Percentiles rank a stretch among this genome's conserved stretches.
These are phyloP conservation scores for Metschnikowia colocasiae DNA, from an alignment of 805 yeast genomes.

Conservation along the genomic window DNA sequence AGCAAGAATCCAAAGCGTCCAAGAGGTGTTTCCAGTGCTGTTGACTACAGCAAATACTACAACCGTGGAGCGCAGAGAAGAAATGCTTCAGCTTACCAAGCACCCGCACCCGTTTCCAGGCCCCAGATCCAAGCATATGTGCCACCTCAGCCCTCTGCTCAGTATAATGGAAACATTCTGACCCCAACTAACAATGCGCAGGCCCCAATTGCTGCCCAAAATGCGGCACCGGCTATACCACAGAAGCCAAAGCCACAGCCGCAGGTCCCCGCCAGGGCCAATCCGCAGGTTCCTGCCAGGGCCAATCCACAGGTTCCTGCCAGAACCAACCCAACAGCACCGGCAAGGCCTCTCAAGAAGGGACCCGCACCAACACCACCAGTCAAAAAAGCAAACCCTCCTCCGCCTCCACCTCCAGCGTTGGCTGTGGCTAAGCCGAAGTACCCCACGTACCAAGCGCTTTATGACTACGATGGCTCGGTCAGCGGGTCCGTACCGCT, in stretches of 20 bases:
- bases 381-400: slow-evolving; percentile 32
- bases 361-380: slow-evolving; percentile 63
- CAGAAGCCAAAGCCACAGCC: slow-evolving; percentile 15
- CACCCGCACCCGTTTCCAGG: slow-evolving; percentile 20
- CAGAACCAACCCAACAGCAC: slow-evolving; percentile 19
- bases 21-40: slow-evolving; percentile 42
- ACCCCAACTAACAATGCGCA: slow-evolving; percentile 9
- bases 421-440: slow-evolving; percentile 53
- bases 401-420: slow-evolving; percentile 64
- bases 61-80: slow-evolving; percentile 26
- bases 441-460: slow-evolving; percentile 77
- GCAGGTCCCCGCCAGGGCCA: slow-evolving; percentile 12
- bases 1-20: slow-evolving; percentile 76
- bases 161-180: slow-evolving; percentile 9
- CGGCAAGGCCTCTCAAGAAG: slow-evolving; percentile 29
- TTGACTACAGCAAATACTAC: slow-evolving; percentile 42
- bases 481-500: slow-evolving; percentile 80
- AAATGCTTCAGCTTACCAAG: slow-evolving; percentile 9
- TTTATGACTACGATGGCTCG: slow-evolving; percentile 85
- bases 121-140: slow-evolving; percentile 10
- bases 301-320: slow-evolving; percentile 12
- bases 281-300: not conserved
- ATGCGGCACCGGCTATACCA: slow-evolving; percentile 8
- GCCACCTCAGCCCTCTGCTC: slow-evolving; percentile 18
- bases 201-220: not conserved